phyloP scores from a whole-genome alignment of 2,329 filamentous ascomycete species.

The Kalaharituber pfeilii region DNA sequence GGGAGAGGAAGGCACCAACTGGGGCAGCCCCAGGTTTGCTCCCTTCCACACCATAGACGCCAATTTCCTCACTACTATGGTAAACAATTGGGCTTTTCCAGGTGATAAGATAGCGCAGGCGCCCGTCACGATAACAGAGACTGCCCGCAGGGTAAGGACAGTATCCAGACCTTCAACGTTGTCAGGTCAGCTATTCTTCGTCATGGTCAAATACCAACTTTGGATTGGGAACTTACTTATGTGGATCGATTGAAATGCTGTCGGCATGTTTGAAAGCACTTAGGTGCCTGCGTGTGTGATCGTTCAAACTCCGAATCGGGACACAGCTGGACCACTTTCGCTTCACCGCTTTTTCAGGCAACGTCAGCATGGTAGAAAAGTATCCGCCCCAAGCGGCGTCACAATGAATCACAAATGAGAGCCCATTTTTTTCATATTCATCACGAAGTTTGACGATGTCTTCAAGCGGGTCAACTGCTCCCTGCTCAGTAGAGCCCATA shows the following conservation, averaged over 20 bases:
- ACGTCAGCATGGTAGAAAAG: slow-evolving; percentile 33
- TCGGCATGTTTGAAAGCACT: slow-evolving; percentile 29
- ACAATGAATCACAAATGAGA: slow-evolving; percentile 32
- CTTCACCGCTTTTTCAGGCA: too few species aligned
- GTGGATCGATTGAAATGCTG: slow-evolving; percentile 34
- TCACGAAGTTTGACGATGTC: slow-evolving; percentile 29
- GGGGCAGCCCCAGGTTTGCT: slow-evolving; percentile 6
- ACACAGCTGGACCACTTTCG: slow-evolving; percentile 25
- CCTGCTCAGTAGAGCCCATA: slow-evolving; percentile 35
- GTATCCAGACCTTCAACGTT: background rate
- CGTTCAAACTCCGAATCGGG: slow-evolving; percentile 26
- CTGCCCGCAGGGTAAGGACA: background rate
- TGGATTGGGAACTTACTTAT: slow-evolving; percentile 31
- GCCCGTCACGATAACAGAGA: background rate
- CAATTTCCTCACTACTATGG: background rate
- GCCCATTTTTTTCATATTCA: slow-evolving; percentile 29
- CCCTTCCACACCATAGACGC: background rate
- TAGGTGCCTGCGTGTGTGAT: slow-evolving; percentile 28
- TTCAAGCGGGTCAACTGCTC: slow-evolving; percentile 30
- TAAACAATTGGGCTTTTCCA: background rate
- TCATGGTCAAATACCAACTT: too few species aligned
- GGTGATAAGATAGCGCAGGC: background rate
- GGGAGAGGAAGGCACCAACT: slow-evolving; percentile 1
- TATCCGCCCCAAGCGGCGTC: slow-evolving; percentile 38
- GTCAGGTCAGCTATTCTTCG: too few species aligned